Percentiles rank a stretch among this genome's conserved stretches.
phyloP scores from a whole-genome alignment of 805 yeast genomes.

The Myxozyma sirexii region DNA sequence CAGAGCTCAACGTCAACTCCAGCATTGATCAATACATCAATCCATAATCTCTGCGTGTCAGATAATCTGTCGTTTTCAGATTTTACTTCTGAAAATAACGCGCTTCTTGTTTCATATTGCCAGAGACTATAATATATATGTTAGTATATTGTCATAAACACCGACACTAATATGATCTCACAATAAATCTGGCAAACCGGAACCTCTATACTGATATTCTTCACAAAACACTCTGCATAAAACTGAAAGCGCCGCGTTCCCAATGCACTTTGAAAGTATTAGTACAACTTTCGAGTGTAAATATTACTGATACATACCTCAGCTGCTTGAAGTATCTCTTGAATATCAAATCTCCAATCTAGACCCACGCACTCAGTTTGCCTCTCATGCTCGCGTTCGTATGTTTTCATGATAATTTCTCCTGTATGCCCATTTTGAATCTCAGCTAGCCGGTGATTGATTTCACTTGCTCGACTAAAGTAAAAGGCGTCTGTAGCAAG shows the following conservation, averaged over 20 bases:
- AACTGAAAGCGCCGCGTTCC: conserved; percentile 27
- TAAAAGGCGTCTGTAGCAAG: conserved; percentile 37
- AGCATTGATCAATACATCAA: conserved; percentile 38
- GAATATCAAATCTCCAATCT: conserved; percentile 39
- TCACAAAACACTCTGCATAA: conserved; percentile 36
- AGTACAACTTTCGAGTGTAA: neutral
- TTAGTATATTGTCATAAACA: neutral
- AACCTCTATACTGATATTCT: conserved; percentile 36
- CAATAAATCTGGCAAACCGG: conserved; percentile 46
- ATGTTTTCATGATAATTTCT: conserved; percentile 8
- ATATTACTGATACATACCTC: conserved; percentile 14
- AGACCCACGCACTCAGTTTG: conserved; percentile 40
- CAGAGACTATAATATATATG: conserved; percentile 37
- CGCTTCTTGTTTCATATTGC: conserved; percentile 29
- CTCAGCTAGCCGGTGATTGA: conserved; percentile 36
- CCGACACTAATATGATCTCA: neutral
- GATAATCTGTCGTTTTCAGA: conserved; percentile 45
- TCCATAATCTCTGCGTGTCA: conserved; percentile 45
- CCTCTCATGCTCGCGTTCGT: conserved; percentile 28
- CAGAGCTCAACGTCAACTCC: conserved; percentile 44
- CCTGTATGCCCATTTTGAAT: conserved; percentile 18
- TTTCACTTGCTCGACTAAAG: conserved; percentile 28
- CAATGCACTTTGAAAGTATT: conserved; percentile 27
- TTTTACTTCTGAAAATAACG: conserved; percentile 40
- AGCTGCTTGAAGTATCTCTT: conserved; percentile 34